Base-by-base conservation (phyloP, 2,329 filamentous ascomycete species). In the Penicillium vulpinum region DNA sequence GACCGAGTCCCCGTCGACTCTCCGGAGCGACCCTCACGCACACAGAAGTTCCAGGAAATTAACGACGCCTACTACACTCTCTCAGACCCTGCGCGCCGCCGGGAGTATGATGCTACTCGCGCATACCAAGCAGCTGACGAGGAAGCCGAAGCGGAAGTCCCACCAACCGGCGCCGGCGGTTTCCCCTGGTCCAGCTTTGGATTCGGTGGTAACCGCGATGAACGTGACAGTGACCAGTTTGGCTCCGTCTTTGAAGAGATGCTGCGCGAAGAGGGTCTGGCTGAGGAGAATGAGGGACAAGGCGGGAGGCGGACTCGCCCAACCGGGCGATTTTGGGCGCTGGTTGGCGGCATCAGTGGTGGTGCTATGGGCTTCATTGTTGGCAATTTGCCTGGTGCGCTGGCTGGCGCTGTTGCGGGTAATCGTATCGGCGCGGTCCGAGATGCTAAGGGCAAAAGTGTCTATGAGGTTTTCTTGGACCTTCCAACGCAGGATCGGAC, bases 11-110 rank as follows among this genome's bases (percentile, higher is more conserved):
- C 92, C 28, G 78, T 84, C 63, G 86, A 92, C 76, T 93, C 91
- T 5, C 91, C 92, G 36, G 92, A 97, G 66, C 90, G 93, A 62
- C 75, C 85, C 22, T 76, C 84, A 13, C 89, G 92, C 69, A 99
- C 94, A 6, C 90, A 89, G 70, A 88, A 88, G 72, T 96, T 96
- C 79, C 92, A 96, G 75, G 85, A 90, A 63, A 90, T 96, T 69
- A 96, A 95, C 78, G 92, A 96, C 70, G 91, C 92, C 61, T 96
- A 96, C 81, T 96, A 91, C 75, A 92, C 90, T 0, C 86, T 97
- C 28, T 96, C 90, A 0, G 92, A 97, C 72, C 71, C 87, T 9
- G 77, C 80, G 0, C 85, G 93, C 28, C 86, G 93, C 51, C 83
- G 86, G 59, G 91, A 96, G 58, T 97, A 97, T 77, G 93, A 97